phyloP scores from a whole-genome alignment of 176 grass and related monocot species.

The Cenchrus purpureus region DNA sequence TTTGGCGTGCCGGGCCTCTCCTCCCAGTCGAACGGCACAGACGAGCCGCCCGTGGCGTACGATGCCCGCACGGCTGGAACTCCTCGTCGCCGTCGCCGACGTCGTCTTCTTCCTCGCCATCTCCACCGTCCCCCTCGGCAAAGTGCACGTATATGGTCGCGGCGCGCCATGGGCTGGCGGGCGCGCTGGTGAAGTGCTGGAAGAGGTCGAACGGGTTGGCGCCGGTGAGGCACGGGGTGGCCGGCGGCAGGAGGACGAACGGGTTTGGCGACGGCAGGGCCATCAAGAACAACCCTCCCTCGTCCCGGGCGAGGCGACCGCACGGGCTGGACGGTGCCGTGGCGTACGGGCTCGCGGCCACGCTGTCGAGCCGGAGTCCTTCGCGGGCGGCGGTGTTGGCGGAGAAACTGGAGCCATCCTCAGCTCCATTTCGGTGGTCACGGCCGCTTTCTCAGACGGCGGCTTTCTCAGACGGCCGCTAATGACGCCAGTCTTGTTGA shows the following conservation, averaged over 20 bases:
- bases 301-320: conserved; percentile 15
- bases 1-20: conserved; percentile 90
- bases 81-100: not conserved
- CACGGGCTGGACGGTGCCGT: conserved; percentile 53
- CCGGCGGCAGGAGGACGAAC: conserved; percentile 45
- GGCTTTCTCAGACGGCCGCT: not conserved
- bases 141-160: conserved; percentile 66
- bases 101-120: not conserved
- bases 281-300: conserved; percentile 36
- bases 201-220: conserved; percentile 70
- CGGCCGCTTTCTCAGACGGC: no score
- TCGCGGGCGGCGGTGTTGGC: not conserved
- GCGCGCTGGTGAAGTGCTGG: conserved; percentile 80
- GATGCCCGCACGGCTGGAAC: conserved; percentile 30
- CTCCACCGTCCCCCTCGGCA: not conserved
- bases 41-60: conserved; percentile 43
- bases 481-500: not conserved
- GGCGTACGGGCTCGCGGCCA: conserved; percentile 42
- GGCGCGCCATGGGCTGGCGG: conserved; percentile 74
- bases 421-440: conserved; percentile 41
- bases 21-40: conserved; percentile 89
- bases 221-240: conserved; percentile 49
- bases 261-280: conserved; percentile 51
- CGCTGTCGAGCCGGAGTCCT: conserved; percentile 38
- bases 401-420: conserved; percentile 32